Evolutionary conservation across 2,329 filamentous ascomycete species (phyloP).

Genomic region (Fusarium xyrophilum): DNA sequence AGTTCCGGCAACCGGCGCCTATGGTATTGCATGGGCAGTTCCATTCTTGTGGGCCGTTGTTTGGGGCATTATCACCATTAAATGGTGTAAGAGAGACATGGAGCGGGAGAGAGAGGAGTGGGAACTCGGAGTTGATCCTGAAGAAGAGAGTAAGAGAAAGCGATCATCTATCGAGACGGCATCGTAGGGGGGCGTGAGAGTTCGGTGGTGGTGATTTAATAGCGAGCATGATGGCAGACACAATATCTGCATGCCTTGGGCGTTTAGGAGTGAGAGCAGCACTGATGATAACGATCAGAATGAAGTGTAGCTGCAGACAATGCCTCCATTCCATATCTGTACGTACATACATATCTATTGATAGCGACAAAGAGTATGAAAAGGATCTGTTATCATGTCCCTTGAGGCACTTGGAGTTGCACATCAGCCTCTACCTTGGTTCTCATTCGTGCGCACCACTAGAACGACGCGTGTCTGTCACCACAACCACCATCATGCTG

Average conservation of each 20-base stretch:
- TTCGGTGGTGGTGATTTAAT: not conserved
- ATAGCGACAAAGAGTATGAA: conserved; percentile 14
- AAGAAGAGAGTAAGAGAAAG: conserved; percentile 31
- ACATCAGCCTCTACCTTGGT: not conserved
- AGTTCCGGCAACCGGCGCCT: conserved; percentile 47
- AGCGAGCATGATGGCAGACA: conserved; percentile 18
- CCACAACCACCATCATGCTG: not conserved
- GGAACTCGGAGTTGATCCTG: conserved; percentile 42
- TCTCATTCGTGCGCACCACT: not conserved
- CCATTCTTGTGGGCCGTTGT: conserved; percentile 48
- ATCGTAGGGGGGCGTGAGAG: not conserved
- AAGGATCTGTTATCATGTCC: not conserved
- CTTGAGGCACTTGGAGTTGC: not conserved
- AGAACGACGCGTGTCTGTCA: conserved; percentile 1
- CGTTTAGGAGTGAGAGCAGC: conserved; percentile 2
- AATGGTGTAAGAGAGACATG: conserved; percentile 50
- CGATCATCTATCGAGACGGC: conserved; percentile 12
- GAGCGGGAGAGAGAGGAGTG: conserved; percentile 48
- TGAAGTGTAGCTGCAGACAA: not conserved
- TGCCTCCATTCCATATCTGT: conserved; percentile 2
- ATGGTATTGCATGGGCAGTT: conserved; percentile 51
- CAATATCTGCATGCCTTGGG: not conserved
- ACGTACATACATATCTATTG: conserved; percentile 3
- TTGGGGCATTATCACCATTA: conserved; percentile 47
- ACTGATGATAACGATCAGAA: conserved; percentile 13